Evolutionary conservation across 2,329 filamentous ascomycete species (phyloP).

Genomic region (Thermomyces lanuginosus): DNA sequence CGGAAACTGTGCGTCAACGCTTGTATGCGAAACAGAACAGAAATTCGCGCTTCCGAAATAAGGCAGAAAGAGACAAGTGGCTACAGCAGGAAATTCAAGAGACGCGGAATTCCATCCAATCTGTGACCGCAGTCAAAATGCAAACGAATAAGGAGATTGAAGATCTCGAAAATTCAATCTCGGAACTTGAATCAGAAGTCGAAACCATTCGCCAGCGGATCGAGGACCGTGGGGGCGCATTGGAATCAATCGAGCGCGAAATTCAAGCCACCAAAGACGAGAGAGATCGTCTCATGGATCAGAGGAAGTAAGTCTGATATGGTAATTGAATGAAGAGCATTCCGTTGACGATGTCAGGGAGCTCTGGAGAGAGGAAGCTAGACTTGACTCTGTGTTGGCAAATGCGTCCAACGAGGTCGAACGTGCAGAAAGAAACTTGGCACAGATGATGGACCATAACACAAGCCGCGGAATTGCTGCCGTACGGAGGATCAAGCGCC

Average conservation of each 20-base stretch:
- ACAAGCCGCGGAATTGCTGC: slow-evolving; percentile 77
- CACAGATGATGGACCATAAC: slow-evolving; percentile 74
- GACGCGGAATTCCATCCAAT: slow-evolving; percentile 56
- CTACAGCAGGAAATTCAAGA: slow-evolving; percentile 67
- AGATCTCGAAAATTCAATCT: slow-evolving; percentile 54
- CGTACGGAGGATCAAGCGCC: slow-evolving; percentile 64
- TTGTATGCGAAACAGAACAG: slow-evolving; percentile 86
- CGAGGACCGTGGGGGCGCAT: slow-evolving; percentile 61
- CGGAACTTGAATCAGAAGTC: slow-evolving; percentile 56
- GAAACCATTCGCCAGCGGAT: slow-evolving; percentile 53
- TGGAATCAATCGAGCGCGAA: slow-evolving; percentile 55
- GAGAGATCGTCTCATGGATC: slow-evolving; percentile 64
- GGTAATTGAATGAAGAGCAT: neutral
- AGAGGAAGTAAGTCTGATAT: slow-evolving; percentile 45
- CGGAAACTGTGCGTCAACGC: slow-evolving; percentile 57
- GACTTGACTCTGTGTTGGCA: slow-evolving; percentile 58
- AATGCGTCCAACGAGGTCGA: slow-evolving; percentile 64
- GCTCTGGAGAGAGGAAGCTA: slow-evolving; percentile 77
- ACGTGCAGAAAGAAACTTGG: slow-evolving; percentile 58
- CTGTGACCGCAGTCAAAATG: slow-evolving; percentile 68
- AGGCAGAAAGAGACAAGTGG: slow-evolving; percentile 73
- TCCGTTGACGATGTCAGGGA: slow-evolving; percentile 24
- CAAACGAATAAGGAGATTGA: slow-evolving; percentile 71
- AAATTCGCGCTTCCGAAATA: slow-evolving; percentile 72
- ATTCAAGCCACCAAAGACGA: slow-evolving; percentile 62